phyloP scores from a whole-genome alignment of 257 asterid species.

The Vinca minor region DNA sequence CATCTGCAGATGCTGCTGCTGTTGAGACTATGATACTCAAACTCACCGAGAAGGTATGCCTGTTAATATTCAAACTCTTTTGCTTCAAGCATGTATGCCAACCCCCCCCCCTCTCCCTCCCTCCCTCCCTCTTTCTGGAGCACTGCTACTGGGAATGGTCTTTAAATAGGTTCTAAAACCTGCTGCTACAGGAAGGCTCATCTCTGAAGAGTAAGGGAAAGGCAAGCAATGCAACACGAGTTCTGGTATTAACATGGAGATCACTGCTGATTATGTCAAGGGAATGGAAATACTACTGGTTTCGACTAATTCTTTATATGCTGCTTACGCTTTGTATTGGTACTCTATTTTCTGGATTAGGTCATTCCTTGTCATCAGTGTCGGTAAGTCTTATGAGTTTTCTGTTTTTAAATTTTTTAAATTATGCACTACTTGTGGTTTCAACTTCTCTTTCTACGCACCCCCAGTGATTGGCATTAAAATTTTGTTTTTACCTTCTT shows the following conservation, averaged over 20 bases:
- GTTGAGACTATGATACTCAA: constrained; percentile 73
- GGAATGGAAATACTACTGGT: constrained; percentile 99
- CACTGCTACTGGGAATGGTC: not conserved
- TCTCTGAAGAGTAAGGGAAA: constrained; percentile 79
- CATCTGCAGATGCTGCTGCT: constrained; percentile 88
- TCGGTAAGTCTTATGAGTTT: constrained; percentile 48
- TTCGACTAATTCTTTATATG: constrained; percentile 73
- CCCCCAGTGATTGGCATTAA: not conserved
- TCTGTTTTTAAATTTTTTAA: too few relatives aligned
- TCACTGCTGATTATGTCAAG: constrained; percentile 95
- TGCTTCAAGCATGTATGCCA: not conserved
- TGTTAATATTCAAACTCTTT: constrained; percentile 6
- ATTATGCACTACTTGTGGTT: not conserved
- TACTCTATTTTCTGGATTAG: constrained; percentile 80
- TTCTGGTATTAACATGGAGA: constrained; percentile 89
- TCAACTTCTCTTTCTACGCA: not conserved
- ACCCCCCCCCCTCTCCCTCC: too few relatives aligned
- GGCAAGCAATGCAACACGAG: constrained; percentile 50
- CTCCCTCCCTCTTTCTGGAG: not conserved
- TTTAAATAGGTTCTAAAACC: not conserved
- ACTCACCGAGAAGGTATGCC: constrained; percentile 80
- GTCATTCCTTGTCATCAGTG: constrained; percentile 94
- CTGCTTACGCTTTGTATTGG: constrained; percentile 73
- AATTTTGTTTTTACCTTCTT: not conserved
- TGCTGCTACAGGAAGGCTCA: constrained; percentile 69